These are phyloP conservation scores for Penicillium goetzii DNA, from an alignment of 495 filamentous ascomycete species.

Conservation along the genomic window DNA sequence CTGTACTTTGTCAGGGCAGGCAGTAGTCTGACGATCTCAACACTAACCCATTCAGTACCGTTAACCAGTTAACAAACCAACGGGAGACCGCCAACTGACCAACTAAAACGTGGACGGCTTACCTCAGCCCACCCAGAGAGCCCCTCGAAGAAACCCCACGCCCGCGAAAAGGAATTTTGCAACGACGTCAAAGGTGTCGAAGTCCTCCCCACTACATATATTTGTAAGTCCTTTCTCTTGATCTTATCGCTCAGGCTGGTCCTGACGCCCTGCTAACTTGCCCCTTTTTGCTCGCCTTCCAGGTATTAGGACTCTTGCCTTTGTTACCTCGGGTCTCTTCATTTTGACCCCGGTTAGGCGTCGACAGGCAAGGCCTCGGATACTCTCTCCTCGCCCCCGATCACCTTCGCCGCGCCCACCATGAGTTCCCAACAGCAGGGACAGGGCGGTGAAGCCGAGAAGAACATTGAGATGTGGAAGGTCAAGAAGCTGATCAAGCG, in stretches of 20 bases:
- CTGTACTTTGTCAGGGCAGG: not conserved
- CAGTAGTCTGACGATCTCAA: not conserved
- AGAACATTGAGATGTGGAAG: conserved; percentile 89
- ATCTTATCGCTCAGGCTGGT: not conserved
- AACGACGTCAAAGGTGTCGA: conserved; percentile 37
- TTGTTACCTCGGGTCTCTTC: conserved; percentile 29
- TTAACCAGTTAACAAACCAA: not conserved
- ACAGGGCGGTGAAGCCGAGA: conserved; percentile 85
- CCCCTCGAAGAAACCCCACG: conserved; percentile 43
- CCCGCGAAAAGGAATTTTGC: conserved; percentile 44
- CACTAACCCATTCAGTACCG: not conserved
- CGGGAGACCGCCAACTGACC: not conserved
- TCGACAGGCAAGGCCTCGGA: conserved; percentile 33
- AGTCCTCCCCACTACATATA: conserved; percentile 4
- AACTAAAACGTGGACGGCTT: conserved; percentile 17
- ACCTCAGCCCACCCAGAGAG: conserved; percentile 32
- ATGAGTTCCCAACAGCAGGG: conserved; percentile 90
- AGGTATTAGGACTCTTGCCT: conserved; percentile 24
- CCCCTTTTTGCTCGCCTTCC: not conserved
- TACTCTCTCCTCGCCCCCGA: conserved; percentile 36
- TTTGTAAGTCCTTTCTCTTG: not conserved
- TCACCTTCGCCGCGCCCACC: conserved; percentile 55
- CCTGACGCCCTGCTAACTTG: not conserved
- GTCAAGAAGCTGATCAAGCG: conserved; percentile 98
- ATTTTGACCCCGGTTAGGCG: conserved; percentile 30